Evolutionary conservation across 2,329 filamentous ascomycete genomes (phyloP), one percentile per base, ranked within the genome.

Genomic region (Fusarium longipes): DNA sequence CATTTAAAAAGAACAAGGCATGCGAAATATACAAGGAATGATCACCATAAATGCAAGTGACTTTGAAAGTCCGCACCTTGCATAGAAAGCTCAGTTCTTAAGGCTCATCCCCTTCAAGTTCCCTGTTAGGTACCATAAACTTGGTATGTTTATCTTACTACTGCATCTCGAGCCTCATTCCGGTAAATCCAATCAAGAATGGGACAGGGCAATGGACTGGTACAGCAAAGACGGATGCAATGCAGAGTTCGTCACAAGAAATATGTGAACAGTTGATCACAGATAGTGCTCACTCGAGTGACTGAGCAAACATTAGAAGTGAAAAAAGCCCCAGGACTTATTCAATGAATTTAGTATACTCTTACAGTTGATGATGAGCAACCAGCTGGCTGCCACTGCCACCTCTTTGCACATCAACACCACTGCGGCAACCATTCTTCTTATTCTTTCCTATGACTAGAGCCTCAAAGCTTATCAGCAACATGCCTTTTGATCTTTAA

Each of bases 301-400:
- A 35, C 20, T 14, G 24, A 25, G 22, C 20, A 62, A 35, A 12
- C 22, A 6, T 2, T 14, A 4, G n/a, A 10, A 14, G 17, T 17
- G 2, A 40, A 18, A 17, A 15, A 12, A 27, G 10, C 29, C 8
- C 22, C 5, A 15, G 5, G 9, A 6, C 12, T 32, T 6, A 27
- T 47, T 20, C 14, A 39, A 22, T 11, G 32, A 25, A 11, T 6
- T 38, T 32, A 22, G 14, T 14, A 22, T 20, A 25, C 33, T 12
- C 8, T 49, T 14, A 22, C 35, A 18, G 25, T 24, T 20, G n/a
- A 14, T 25, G 22, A 25, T 25, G 18, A 30, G 8, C 5, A 29
- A 30, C 32, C 40, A 51, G 42, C 50, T 52, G 63, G 32, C 33
- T 44, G 62, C 39, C 49, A 65, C 63, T 61, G 61, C 18, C 18